Evolutionary conservation across 2,329 filamentous ascomycete species (phyloP), one percentile per base, ranked within the genome.

Genomic region (Epichloe brachyelytri): DNA sequence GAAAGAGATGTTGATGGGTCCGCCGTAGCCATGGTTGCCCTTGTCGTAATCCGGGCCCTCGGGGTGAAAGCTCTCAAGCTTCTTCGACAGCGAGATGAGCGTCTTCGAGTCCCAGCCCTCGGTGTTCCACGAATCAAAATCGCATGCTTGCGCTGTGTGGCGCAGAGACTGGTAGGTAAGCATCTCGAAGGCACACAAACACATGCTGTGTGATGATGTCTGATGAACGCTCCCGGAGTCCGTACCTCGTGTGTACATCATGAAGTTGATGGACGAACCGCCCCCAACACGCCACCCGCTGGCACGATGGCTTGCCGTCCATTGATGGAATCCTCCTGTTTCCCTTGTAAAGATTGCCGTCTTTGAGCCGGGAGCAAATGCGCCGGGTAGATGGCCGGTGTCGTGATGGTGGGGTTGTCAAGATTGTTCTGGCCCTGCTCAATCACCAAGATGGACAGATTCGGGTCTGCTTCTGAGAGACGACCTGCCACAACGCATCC

Each of bases 11-110:
- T 78, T 65, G 11, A 83, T 69, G 0, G 79, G 79, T 0, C 80
- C 80, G 22, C 71, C 61, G 39, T 67, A 60, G 12, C 80, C 80
- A 56, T 83, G 80, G 2, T 67, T 54, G 5, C 65, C 65, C 46
- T 67, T 48, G 60, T 69, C 59, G 49, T 30, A 65, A 59, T 5
- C 73, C 71, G 55, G 51, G 8, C 54, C 50, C 5, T 56, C 47
- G 12, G 37, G 36, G 10, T 77, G 71, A 51, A 77, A 82, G 0
- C 76, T 82, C 61, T 82, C 79, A 11, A 80, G 62, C 70, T 71
- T 69, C 30, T 61, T 65, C 3, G 67, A 12, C 7, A 59, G 66
- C 0, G 62, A 65, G 2, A 63, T 34, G 10, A 69, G 40, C 1
- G 65, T 66, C 1, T 68, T 51, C 0, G 62, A 56, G 0, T 59